phyloP scores from a whole-genome alignment of 2,329 filamentous ascomycete genomes.

The Stemphylium beticola region DNA sequence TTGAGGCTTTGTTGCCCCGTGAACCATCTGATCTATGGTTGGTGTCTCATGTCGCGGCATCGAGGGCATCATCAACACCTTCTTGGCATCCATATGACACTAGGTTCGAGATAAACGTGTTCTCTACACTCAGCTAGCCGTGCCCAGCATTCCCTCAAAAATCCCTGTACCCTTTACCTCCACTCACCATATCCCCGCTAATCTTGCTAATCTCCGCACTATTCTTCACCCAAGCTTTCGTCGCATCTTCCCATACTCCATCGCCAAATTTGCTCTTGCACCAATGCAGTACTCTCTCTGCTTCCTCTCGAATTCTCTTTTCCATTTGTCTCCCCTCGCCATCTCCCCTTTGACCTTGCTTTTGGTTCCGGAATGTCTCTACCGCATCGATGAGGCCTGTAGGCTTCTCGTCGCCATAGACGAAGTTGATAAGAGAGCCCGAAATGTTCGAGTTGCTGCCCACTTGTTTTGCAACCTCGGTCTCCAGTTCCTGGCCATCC shows the following conservation, averaged over 20 bases:
- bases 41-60: not conserved
- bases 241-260: constrained; percentile 53
- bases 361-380: constrained; percentile 46
- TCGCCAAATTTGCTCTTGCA: constrained; percentile 56
- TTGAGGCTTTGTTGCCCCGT: constrained; percentile 4
- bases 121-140: not conserved
- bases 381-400: constrained; percentile 46
- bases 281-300: constrained; percentile 52
- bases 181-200: constrained; percentile 53
- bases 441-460: constrained; percentile 9
- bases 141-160: constrained; percentile 43
- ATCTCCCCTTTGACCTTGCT: constrained; percentile 13
- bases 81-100: constrained; percentile 8
- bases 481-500: constrained; percentile 21
- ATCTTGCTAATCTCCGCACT: constrained; percentile 50
- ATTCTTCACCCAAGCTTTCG: constrained; percentile 51
- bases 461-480: constrained; percentile 7
- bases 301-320: constrained; percentile 45
- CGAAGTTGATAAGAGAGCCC: constrained; percentile 18
- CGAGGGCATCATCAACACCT: not conserved
- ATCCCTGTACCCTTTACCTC: constrained; percentile 53
- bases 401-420: constrained; percentile 27
- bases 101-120: constrained; percentile 2
- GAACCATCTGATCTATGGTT: constrained; percentile 1
- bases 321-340: constrained; percentile 39